Conservation (phyloP, 306 rosid species). For the Pueraria montana region DNA sequence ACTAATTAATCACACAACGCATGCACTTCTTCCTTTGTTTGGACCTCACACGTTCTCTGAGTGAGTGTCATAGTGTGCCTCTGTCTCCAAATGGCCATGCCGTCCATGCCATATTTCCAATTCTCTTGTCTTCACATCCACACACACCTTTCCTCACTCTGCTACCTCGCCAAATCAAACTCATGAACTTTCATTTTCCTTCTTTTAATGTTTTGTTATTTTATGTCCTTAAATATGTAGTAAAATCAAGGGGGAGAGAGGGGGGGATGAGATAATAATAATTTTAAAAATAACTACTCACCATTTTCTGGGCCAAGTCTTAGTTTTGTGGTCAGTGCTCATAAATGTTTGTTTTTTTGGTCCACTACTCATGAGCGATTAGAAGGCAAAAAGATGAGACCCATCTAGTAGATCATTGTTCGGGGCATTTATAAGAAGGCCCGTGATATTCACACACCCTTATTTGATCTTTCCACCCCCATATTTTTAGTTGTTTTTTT, state of each 20-base stretch:
- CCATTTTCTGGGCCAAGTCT: too few relatives aligned
- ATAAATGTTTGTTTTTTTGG: too few relatives aligned
- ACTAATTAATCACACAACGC: neutral
- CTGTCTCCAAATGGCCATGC: constrained; percentile 32
- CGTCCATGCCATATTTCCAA: neutral
- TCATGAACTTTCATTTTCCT: neutral
- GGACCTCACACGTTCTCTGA: neutral
- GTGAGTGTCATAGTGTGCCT: too few relatives aligned
- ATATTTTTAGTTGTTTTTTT: too few relatives aligned
- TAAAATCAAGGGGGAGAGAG: too few relatives aligned
- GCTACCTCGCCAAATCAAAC: neutral
- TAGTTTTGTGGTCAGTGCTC: too few relatives aligned
- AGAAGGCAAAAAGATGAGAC: neutral
- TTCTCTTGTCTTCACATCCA: neutral
- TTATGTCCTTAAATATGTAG: neutral
- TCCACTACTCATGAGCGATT: neutral
- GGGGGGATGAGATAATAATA: too few relatives aligned
- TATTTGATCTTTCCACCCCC: too few relatives aligned
- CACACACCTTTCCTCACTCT: too few relatives aligned
- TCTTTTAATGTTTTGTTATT: neutral
- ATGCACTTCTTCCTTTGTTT: neutral
- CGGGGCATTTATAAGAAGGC: neutral
- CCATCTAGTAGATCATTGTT: neutral
- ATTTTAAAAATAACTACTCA: too few relatives aligned
- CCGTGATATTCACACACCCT: too few relatives aligned